phyloP scores from a whole-genome alignment of 768 basidiomycete species.

The Neoboletus brunneissimus region DNA sequence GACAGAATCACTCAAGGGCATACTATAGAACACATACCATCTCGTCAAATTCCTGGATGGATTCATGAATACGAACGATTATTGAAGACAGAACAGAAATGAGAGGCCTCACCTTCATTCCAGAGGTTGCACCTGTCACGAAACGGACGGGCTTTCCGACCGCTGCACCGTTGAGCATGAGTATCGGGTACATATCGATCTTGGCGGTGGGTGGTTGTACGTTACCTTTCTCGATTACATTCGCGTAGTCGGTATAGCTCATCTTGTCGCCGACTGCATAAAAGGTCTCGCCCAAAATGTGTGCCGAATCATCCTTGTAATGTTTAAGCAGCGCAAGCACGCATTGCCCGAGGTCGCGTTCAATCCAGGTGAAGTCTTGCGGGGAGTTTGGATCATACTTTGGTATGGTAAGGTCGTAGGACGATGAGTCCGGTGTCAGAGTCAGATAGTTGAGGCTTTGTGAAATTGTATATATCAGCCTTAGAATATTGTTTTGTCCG shows the following conservation, averaged over 20 bases:
- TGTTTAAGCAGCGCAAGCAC: conserved; percentile 23
- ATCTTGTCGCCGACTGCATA: conserved; percentile 26
- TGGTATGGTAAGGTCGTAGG: conserved; percentile 21
- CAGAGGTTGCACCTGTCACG: conserved; percentile 9
- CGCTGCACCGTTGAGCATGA: conserved; percentile 5
- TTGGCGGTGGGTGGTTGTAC: not conserved
- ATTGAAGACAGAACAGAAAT: not conserved
- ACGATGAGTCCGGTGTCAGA: conserved; percentile 5
- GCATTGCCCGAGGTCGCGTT: conserved; percentile 24
- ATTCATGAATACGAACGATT: not conserved
- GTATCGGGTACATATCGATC: not conserved
- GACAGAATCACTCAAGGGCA: not conserved
- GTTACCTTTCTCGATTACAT: conserved; percentile 18
- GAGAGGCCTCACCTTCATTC: conserved; percentile 17
- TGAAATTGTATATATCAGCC: not conserved
- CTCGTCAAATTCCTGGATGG: conserved; percentile 19
- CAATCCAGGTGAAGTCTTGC: conserved; percentile 24
- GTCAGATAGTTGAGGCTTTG: conserved; percentile 10
- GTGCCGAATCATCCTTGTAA: conserved; percentile 19
- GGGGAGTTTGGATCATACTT: conserved; percentile 16
- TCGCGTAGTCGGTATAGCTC: conserved; percentile 15
- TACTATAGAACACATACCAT: conserved; percentile 26
- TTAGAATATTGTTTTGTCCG: not conserved
- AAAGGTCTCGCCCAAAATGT: conserved; percentile 22
- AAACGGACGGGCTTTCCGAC: conserved; percentile 30